phyloP scores from a whole-genome alignment of 192 early-diverging fungal genomes.

The Chytriomyces sp. region DNA sequence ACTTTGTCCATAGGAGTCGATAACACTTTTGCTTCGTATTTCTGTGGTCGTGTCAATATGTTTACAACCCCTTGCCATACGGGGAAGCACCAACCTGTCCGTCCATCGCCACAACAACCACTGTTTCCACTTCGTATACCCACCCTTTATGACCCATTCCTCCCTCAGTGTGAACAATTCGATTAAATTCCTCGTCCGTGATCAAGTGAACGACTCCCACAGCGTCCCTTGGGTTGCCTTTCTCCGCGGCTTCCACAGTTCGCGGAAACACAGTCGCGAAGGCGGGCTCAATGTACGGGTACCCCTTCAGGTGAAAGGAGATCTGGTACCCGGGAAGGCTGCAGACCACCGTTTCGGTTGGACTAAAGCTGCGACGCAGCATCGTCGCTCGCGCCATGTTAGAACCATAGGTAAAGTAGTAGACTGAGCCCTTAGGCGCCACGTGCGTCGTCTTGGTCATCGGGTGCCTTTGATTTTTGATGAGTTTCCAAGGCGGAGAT shows the following conservation, averaged over 20 bases:
- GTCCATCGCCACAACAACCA: background rate
- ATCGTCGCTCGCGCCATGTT: conserved; percentile 12
- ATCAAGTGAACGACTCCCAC: conserved; percentile 8
- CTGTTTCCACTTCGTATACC: background rate
- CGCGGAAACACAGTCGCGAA: conserved; percentile 13
- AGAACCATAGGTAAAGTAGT: conserved; percentile 15
- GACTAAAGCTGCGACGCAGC: conserved; percentile 3
- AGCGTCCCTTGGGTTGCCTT: too few relatives aligned
- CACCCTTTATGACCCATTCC: conserved; percentile 2
- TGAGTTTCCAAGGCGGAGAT: too few relatives aligned
- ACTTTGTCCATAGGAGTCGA: background rate
- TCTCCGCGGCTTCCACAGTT: background rate
- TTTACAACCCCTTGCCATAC: too few relatives aligned
- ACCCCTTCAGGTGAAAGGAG: background rate
- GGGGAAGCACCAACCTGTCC: background rate
- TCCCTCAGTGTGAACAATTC: background rate
- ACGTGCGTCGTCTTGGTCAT: too few relatives aligned
- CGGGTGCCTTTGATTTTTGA: too few relatives aligned
- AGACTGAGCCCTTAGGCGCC: too few relatives aligned
- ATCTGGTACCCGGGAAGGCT: background rate
- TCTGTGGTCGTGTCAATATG: too few relatives aligned
- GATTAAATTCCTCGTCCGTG: background rate
- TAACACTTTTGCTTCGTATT: background rate
- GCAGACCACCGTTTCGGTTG: background rate
- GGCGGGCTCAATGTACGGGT: conserved; percentile 8